Evolutionary conservation across 805 yeast species (phyloP).

Genomic region (Kurtzmaniella cleridarum): DNA sequence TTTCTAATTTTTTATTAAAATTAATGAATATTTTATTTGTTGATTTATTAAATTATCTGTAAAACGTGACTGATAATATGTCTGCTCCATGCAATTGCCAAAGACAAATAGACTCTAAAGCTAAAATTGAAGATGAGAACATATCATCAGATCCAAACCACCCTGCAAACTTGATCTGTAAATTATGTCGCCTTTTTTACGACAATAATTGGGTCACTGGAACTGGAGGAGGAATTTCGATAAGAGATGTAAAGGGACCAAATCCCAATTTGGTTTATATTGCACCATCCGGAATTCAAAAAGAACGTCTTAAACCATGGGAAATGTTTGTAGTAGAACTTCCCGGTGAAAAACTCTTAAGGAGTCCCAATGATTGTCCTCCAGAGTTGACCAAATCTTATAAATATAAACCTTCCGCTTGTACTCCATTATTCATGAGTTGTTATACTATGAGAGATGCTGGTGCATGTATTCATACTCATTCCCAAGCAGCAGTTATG

Average conservation of each 20-base stretch:
- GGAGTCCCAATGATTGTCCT: slow-evolving; percentile 50
- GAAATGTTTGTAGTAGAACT: slow-evolving; percentile 75
- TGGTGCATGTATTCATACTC: slow-evolving; percentile 94
- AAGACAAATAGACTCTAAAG: background rate
- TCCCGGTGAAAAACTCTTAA: slow-evolving; percentile 45
- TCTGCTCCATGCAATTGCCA: slow-evolving; percentile 12
- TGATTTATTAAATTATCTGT: no score
- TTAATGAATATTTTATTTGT: no score
- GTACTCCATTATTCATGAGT: slow-evolving; percentile 83
- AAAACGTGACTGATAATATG: slow-evolving; percentile 4
- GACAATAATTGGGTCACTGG: slow-evolving; percentile 90
- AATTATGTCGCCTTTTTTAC: slow-evolving; percentile 71
- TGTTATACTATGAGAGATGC: slow-evolving; percentile 64
- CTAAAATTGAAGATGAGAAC: slow-evolving; percentile 15
- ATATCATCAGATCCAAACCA: slow-evolving; percentile 50
- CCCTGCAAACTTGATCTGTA: slow-evolving; percentile 84
- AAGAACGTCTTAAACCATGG: slow-evolving; percentile 76
- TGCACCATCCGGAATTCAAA: slow-evolving; percentile 96
- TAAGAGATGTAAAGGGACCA: slow-evolving; percentile 43
- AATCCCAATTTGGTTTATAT: slow-evolving; percentile 53
- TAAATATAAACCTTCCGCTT: slow-evolving; percentile 81
- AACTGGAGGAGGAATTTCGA: slow-evolving; percentile 93
- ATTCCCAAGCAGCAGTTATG: slow-evolving; percentile 85
- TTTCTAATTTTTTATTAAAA: no score
- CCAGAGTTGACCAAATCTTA: slow-evolving; percentile 31